Percentiles rank a stretch among this genome's conserved stretches.
Evolutionary conservation across 1,284 basidiomycete genomes (phyloP).

Genomic region (Athelia psychrophila): DNA sequence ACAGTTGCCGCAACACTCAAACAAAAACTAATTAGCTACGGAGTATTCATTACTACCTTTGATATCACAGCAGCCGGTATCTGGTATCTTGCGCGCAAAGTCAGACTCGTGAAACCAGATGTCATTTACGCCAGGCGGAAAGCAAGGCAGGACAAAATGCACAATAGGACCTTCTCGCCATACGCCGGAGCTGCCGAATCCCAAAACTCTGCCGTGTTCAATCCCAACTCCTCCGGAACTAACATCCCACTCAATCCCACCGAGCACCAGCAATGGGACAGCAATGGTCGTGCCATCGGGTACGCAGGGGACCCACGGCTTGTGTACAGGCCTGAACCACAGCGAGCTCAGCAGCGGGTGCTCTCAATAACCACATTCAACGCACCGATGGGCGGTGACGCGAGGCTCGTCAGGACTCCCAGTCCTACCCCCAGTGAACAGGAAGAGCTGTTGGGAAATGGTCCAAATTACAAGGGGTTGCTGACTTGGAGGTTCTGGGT

Average conservation of each 20-base stretch:
- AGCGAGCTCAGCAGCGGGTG: constrained; percentile 14
- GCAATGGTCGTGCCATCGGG: constrained; percentile 28
- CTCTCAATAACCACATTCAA: neutral
- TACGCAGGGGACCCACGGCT: constrained; percentile 30
- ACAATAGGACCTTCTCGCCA: constrained; percentile 1
- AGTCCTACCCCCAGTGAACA: constrained; percentile 39
- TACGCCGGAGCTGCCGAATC: constrained; percentile 26
- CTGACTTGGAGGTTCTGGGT: constrained; percentile 46
- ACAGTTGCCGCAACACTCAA: constrained; percentile 40
- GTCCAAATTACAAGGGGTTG: constrained; percentile 43
- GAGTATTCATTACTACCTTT: constrained; percentile 62
- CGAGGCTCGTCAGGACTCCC: constrained; percentile 22
- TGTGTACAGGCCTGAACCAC: constrained; percentile 37
- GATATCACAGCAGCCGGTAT: constrained; percentile 76
- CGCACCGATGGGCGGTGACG: neutral
- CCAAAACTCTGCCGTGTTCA: constrained; percentile 29
- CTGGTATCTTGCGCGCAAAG: constrained; percentile 80
- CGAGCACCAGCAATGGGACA: constrained; percentile 35
- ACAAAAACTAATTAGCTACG: constrained; percentile 60
- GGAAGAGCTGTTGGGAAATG: constrained; percentile 28
- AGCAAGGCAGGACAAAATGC: constrained; percentile 52
- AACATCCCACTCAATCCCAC: constrained; percentile 35
- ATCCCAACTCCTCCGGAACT: constrained; percentile 34
- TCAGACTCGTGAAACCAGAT: constrained; percentile 71
- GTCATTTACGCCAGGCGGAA: constrained; percentile 77